Evolutionary conservation across 2,329 filamentous ascomycete genomes (phyloP).

Genomic region (Pseudocercospora pini-densiflorae): DNA sequence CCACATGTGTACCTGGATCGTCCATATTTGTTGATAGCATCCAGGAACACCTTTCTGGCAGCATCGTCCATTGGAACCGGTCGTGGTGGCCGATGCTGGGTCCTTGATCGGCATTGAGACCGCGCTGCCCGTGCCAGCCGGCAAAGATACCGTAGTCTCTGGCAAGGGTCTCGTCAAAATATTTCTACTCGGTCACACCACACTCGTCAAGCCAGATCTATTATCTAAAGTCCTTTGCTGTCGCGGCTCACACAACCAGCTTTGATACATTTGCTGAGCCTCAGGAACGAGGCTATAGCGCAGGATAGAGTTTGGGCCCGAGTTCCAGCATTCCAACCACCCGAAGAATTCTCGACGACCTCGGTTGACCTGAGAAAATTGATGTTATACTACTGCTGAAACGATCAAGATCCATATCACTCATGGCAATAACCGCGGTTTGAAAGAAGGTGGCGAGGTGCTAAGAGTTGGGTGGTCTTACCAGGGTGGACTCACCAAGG

Average conservation of each 20-base stretch:
- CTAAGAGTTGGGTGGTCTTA: too few species aligned
- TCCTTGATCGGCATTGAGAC: not conserved
- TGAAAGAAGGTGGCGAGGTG: too few species aligned
- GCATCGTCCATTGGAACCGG: not conserved
- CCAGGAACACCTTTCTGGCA: not conserved
- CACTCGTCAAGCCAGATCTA: not conserved
- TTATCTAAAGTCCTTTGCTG: not conserved
- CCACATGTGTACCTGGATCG: conserved; percentile 4
- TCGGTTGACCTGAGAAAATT: not conserved
- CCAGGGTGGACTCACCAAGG: too few species aligned
- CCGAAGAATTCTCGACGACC: conserved; percentile 1
- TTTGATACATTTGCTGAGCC: not conserved
- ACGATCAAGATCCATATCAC: too few species aligned
- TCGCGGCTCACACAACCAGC: too few species aligned
- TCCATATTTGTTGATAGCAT: not conserved
- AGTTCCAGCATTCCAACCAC: not conserved
- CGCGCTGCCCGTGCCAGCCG: conserved; percentile 3
- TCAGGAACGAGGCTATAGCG: not conserved
- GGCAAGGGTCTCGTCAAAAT: too few species aligned
- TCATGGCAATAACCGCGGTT: too few species aligned
- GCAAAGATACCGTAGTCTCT: not conserved
- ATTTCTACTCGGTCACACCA: too few species aligned
- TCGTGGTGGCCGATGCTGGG: not conserved
- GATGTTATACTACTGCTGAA: too few species aligned
- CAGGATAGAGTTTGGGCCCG: not conserved